A percentile compares a stretch with the other conserved stretches of the same genome.
These are phyloP conservation scores for Paramecium sonneborni DNA, from an alignment of 73 alveolate genomes.

Conservation along the genomic window DNA sequence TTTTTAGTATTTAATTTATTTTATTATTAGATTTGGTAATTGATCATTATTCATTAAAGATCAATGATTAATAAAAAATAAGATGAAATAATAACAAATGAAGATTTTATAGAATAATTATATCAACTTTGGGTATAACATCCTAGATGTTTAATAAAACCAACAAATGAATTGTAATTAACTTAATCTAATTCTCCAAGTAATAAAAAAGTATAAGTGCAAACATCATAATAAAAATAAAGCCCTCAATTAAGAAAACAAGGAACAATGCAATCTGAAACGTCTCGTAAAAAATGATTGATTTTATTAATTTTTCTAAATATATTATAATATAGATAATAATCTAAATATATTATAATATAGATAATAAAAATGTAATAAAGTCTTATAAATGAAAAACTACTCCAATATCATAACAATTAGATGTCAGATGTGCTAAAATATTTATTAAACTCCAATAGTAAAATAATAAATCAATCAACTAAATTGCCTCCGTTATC, in stretches of 20 bases:
- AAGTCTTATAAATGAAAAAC: background rate
- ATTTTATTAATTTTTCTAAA: background rate
- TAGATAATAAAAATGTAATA: background rate
- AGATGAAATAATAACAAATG: background rate
- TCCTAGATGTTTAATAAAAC: background rate
- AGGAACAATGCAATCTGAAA: background rate
- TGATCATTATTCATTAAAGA: background rate
- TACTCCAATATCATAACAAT: background rate
- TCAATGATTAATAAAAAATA: background rate
- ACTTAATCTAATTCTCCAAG: background rate
- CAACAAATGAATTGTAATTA: background rate
- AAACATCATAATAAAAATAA: background rate
- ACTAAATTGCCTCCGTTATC: conserved; percentile 8
- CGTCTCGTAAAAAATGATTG: background rate
- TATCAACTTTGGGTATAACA: background rate
- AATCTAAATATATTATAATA: too few relatives aligned
- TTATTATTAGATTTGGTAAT: background rate
- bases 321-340: background rate
- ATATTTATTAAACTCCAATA: background rate
- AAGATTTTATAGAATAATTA: background rate
- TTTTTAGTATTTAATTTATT: background rate
- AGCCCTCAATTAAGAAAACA: background rate
- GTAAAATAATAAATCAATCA: background rate
- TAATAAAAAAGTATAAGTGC: background rate
- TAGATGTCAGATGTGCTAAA: background rate